phyloP scores from a whole-genome alignment of 441 rosid genomes.

The Erodium chrysanthum region DNA sequence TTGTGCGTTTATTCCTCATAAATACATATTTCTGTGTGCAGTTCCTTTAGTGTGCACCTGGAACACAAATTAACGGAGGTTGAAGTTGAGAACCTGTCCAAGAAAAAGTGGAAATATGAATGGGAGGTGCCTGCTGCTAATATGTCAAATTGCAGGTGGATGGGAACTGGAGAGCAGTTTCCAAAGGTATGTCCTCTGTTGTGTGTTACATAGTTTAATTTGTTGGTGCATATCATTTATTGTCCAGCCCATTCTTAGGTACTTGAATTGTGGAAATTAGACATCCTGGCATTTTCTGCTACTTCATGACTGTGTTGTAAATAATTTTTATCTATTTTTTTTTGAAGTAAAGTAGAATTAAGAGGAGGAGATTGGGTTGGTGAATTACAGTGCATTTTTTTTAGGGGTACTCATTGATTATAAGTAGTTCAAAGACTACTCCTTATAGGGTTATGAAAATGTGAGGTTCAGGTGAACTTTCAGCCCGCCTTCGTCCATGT shows the following conservation, averaged over 20 bases:
- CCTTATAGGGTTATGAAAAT: no score
- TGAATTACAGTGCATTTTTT: no score
- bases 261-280: neutral
- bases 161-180: slow-evolving; percentile 53
- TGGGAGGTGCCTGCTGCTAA: slow-evolving; percentile 64
- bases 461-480: no score
- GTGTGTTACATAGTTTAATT: slow-evolving; percentile 13
- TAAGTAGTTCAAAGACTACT: no score
- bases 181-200: slow-evolving; percentile 32
- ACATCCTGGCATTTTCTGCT: neutral
- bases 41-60: slow-evolving; percentile 60
- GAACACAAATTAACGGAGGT: slow-evolving; percentile 44
- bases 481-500: no score
- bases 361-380: neutral
- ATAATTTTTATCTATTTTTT: no score
- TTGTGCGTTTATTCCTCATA: neutral
- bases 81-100: slow-evolving; percentile 42
- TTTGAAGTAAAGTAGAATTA: neutral
- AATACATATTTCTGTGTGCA: slow-evolving; percentile 26
- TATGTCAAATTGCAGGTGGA: slow-evolving; percentile 63
- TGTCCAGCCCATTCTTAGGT: neutral
- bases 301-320: no score
- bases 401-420: no score
- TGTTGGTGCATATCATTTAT: neutral
- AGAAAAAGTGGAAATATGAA: slow-evolving; percentile 50